phyloP scores from a whole-genome alignment of 176 grass and related monocot genomes.

The Puccinellia tenuiflora region DNA sequence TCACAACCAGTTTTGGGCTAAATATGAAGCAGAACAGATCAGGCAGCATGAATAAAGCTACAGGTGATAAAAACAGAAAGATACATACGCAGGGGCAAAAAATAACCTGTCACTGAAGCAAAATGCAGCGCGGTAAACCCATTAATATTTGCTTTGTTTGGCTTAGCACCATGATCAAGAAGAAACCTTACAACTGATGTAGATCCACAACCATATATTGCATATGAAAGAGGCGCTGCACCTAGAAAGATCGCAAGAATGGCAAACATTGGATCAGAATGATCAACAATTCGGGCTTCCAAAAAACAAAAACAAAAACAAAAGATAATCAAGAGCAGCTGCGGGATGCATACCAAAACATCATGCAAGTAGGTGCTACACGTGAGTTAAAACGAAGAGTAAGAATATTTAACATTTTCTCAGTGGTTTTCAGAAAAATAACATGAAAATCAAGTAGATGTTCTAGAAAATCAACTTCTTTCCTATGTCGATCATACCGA shows the following conservation, averaged over 20 bases:
- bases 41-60: neutral
- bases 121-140: neutral
- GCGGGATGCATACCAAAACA: too few relatives aligned
- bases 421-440: too few relatives aligned
- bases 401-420: too few relatives aligned
- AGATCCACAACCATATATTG: neutral
- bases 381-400: too few relatives aligned
- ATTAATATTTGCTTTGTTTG: neutral
- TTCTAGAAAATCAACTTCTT: too few relatives aligned
- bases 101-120: neutral
- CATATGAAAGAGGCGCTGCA: neutral
- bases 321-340: too few relatives aligned
- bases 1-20: neutral
- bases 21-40: neutral
- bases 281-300: neutral
- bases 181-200: neutral
- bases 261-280: neutral
- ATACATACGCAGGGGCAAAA: neutral
- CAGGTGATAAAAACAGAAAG: neutral
- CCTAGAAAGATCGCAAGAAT: constrained; percentile 1
- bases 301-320: too few relatives aligned
- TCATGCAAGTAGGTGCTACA: too few relatives aligned
- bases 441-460: too few relatives aligned
- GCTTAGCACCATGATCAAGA: constrained; percentile 9
- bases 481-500: too few relatives aligned